Evolutionary conservation across 2,329 filamentous ascomycete genomes (phyloP).

Genomic region (Neophaeococcomyces aloes): DNA sequence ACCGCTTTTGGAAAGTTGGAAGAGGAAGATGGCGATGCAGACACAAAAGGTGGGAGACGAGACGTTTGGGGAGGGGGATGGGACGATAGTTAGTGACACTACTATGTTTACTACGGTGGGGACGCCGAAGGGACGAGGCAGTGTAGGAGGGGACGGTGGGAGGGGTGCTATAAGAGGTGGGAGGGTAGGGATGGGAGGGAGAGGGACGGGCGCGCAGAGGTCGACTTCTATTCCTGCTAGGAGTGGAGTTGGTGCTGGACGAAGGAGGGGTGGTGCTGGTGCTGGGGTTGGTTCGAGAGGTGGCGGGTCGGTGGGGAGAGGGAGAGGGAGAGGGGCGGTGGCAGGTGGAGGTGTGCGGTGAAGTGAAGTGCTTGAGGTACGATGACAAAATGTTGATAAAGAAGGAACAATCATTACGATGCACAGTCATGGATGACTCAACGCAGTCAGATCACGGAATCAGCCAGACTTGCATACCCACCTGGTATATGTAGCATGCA

Average conservation of each 20-base stretch:
- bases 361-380: too few relatives aligned
- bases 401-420: too few relatives aligned
- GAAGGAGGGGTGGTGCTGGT: conserved; percentile 28
- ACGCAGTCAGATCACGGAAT: too few relatives aligned
- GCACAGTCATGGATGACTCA: too few relatives aligned
- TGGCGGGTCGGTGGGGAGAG: conserved; percentile 20
- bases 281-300: conserved; percentile 19
- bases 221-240: conserved; percentile 6
- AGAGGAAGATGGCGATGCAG: conserved; percentile 49
- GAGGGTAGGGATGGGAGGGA: neutral
- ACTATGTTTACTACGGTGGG: conserved; percentile 19
- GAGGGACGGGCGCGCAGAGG: conserved; percentile 9
- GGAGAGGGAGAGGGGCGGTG: conserved; percentile 30
- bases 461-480: too few relatives aligned
- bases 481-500: too few relatives aligned
- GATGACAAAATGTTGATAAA: too few relatives aligned
- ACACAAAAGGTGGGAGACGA: conserved; percentile 21
- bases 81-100: conserved; percentile 16
- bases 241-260: conserved; percentile 11
- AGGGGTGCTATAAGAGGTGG: neutral
- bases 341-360: too few relatives aligned
- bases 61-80: conserved; percentile 11
- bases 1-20: conserved; percentile 74
- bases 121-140: conserved; percentile 19
- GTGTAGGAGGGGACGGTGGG: conserved; percentile 3